Conservation (phyloP, 768 basidiomycete species). For the Rhodotorula kratochvilovae region DNA sequence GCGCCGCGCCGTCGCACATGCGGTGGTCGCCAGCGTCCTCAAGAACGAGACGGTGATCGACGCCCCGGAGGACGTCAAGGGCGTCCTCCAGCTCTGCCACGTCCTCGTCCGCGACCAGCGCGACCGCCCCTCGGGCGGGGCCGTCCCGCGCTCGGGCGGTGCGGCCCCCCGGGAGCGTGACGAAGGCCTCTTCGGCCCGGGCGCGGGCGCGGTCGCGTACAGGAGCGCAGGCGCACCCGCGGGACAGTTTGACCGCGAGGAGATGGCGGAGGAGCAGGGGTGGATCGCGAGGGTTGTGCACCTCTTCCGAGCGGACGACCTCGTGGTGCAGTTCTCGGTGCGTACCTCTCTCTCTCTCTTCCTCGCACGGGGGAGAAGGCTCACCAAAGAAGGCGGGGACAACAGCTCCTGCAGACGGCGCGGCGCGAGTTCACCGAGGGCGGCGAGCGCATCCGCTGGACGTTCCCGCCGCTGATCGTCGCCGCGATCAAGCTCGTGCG, state of each 20-base stretch:
- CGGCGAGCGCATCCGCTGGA: slow-evolving; percentile 91
- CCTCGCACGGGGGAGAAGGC: too few relatives aligned
- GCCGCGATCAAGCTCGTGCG: slow-evolving; percentile 87
- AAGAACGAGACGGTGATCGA: slow-evolving; percentile 97
- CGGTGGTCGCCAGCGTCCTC: slow-evolving; percentile 85
- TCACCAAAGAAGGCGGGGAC: background rate
- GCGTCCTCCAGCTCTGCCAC: slow-evolving; percentile 85
- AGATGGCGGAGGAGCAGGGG: slow-evolving; percentile 95
- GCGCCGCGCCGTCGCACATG: slow-evolving; percentile 85
- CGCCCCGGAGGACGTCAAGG: slow-evolving; percentile 86
- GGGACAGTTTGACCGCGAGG: slow-evolving; percentile 62
- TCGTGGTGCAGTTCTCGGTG: slow-evolving; percentile 86
- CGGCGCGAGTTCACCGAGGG: slow-evolving; percentile 77
- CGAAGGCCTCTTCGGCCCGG: slow-evolving; percentile 50
- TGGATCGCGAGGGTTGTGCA: slow-evolving; percentile 99
- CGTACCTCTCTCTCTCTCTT: slow-evolving; percentile 40
- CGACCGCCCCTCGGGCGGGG: slow-evolving; percentile 43
- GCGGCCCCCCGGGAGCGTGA: slow-evolving; percentile 40
- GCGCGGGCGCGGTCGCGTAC: slow-evolving; percentile 42
- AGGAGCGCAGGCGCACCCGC: slow-evolving; percentile 48
- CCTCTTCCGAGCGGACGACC: slow-evolving; percentile 78
- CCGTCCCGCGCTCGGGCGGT: background rate
- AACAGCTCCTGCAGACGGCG: slow-evolving; percentile 81
- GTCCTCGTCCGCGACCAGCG: slow-evolving; percentile 76
- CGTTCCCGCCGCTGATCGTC: slow-evolving; percentile 92